Conservation (phyloP, 768 basidiomycete genomes). For the Suillus subluteus region DNA sequence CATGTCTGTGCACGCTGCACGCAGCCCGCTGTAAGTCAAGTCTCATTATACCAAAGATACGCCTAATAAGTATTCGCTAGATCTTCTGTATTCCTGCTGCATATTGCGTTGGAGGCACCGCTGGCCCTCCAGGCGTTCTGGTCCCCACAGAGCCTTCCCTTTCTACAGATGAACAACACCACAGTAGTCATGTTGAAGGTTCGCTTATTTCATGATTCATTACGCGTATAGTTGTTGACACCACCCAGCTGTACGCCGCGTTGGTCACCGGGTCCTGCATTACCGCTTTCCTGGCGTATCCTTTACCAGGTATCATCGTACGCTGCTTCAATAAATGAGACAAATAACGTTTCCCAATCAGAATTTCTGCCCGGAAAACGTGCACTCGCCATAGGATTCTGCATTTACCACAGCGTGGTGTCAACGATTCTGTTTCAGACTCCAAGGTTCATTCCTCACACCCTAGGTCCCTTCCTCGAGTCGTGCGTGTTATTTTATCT, state of each 20-base stretch:
- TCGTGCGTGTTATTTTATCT: conserved; percentile 45
- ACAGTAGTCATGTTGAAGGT: conserved; percentile 78
- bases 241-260: conserved; percentile 66
- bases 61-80: conserved; percentile 37
- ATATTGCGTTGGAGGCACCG: conserved; percentile 79
- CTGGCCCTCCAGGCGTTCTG: conserved; percentile 77
- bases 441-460: conserved; percentile 78
- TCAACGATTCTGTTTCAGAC: conserved; percentile 78
- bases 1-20: conserved; percentile 28
- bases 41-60: neutral
- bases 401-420: conserved; percentile 72
- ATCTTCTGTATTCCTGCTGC: conserved; percentile 73
- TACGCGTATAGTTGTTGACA: neutral
- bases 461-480: conserved; percentile 65
- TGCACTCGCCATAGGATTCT: conserved; percentile 75
- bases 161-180: conserved; percentile 83
- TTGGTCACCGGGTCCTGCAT: conserved; percentile 64
- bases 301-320: conserved; percentile 66
- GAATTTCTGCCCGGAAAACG: conserved; percentile 88
- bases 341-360: conserved; percentile 25
- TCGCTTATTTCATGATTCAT: conserved; percentile 15
- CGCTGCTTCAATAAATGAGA: neutral
- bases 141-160: conserved; percentile 65
- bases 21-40: conserved; percentile 46
- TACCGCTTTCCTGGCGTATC: conserved; percentile 62